Conservation (phyloP, 108 stramenopile species). For the Bacterosira constricta region DNA sequence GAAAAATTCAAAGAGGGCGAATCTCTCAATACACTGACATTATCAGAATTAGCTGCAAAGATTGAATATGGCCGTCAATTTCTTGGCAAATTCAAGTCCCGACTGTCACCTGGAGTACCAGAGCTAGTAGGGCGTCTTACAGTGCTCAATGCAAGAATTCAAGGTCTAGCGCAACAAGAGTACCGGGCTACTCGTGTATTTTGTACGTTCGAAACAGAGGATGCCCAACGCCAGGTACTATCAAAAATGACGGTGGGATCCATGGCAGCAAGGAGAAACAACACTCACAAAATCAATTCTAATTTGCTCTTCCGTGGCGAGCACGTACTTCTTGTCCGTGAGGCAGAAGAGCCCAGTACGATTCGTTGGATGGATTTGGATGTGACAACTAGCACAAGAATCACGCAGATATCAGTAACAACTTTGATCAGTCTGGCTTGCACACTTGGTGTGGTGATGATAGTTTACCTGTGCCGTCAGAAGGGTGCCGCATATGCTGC, state of each 20-base stretch:
- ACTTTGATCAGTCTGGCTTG: constrained; percentile 55
- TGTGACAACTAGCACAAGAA: constrained; percentile 38
- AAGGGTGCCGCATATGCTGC: constrained; percentile 44
- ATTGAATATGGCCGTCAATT: constrained; percentile 56
- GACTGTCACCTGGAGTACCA: constrained; percentile 61
- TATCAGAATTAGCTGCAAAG: constrained; percentile 64
- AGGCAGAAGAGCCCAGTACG: constrained; percentile 82
- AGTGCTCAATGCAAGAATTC: constrained; percentile 65
- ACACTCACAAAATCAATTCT: constrained; percentile 38
- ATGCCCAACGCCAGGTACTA: constrained; percentile 75
- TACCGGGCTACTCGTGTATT: constrained; percentile 81
- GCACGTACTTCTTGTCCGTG: constrained; percentile 61
- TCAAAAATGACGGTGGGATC: constrained; percentile 63
- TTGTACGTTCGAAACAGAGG: constrained; percentile 88
- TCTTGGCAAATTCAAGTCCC: constrained; percentile 48
- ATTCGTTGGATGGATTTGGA: constrained; percentile 87
- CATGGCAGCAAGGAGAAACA: constrained; percentile 46
- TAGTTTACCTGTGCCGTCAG: constrained; percentile 45
- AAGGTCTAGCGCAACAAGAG: constrained; percentile 72
- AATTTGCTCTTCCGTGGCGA: constrained; percentile 56
- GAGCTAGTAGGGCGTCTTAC: constrained; percentile 58
- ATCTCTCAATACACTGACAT: constrained; percentile 51
- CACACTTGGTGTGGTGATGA: constrained; percentile 52
- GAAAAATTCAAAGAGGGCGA: constrained; percentile 60
- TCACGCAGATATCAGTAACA: constrained; percentile 61